Base-by-base conservation (phyloP, 1,284 basidiomycete species). In the Gastroboletus turbinatus region DNA sequence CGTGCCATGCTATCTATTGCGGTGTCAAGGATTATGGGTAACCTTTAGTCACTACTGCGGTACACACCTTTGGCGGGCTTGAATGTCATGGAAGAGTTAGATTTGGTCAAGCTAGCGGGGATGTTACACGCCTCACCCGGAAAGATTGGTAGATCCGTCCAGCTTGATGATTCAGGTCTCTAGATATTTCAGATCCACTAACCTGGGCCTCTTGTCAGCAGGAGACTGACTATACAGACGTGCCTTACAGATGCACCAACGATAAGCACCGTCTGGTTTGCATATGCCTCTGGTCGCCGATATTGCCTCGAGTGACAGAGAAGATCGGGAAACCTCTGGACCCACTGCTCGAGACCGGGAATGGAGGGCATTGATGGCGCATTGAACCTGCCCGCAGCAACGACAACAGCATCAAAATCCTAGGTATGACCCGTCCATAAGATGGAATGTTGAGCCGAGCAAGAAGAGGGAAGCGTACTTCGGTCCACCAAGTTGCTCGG, bases 291-390 rank as follows among this genome's bases (percentile, higher is more conserved):
- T 2, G 80, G 79, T 35, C 61, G 66, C 2, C 79, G 69, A 59
- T 82, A 82, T 36, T 76, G 75, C 27, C 76, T 69, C 3, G 79
- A 77, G 56, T 82, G 81, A 14, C 63, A 63, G 35, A 82, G 55
- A 2, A 61, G 55, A 1, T 58, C 60, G 0, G 78, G 75, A 63
- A 76, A 78, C 16, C 56, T 63, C 7, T 60, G 59, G 1, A 66
- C 69, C 79, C 79, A 81, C 32, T 46, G 50, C 1, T 46, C 46
- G 17, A 63, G 19, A 30, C 61, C 61, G 1, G 59, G 47, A 35
- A 63, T 66, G 13, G 32, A 42, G 0, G 62, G 63, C 43, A 63
- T 61, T 0, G 35, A 50, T 9, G 63, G 63, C n/a, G 61, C 55
- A 43, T 52, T 58, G 21, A 25, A 55, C 23, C 23, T 64, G 6